These are phyloP conservation scores for Thielaviopsis musarum DNA, from an alignment of 2,329 filamentous ascomycete genomes.

Conservation along the genomic window DNA sequence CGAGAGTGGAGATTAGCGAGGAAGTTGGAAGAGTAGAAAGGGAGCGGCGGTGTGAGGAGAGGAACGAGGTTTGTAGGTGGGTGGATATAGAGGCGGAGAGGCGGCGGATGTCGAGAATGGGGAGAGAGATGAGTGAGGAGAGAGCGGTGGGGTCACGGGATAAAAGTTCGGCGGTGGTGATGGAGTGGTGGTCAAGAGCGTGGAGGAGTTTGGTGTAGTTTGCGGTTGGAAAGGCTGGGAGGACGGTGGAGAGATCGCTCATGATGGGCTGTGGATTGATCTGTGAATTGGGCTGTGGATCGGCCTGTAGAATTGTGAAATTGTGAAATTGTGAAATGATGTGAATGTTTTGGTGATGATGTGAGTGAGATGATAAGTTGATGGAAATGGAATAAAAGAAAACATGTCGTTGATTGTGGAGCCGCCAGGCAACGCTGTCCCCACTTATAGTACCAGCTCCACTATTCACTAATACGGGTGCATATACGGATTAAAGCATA, in stretches of 20 bases:
- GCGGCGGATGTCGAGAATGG: slow-evolving; percentile 62
- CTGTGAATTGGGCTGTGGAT: background rate
- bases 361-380: background rate
- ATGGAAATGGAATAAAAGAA: background rate
- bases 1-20: slow-evolving; percentile 57
- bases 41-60: slow-evolving; percentile 13
- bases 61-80: slow-evolving; percentile 47
- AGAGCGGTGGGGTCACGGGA: slow-evolving; percentile 69
- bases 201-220: slow-evolving; percentile 59
- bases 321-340: background rate
- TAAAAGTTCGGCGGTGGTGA: slow-evolving; percentile 73
- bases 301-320: background rate
- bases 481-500: too few species aligned
- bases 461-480: too few species aligned
- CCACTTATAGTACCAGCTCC: background rate
- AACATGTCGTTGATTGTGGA: slow-evolving; percentile 11
- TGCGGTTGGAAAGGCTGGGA: slow-evolving; percentile 60
- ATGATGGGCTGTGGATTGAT: slow-evolving; percentile 28
- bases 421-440: background rate
- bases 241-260: slow-evolving; percentile 71
- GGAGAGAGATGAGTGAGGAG: slow-evolving; percentile 69
- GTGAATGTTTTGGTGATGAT: background rate
- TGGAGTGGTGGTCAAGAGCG: slow-evolving; percentile 57
- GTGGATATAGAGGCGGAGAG: slow-evolving; percentile 50
- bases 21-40: background rate